Conservation (phyloP, 1,284 basidiomycete species). For the Moesziomyces parantarcticus region DNA sequence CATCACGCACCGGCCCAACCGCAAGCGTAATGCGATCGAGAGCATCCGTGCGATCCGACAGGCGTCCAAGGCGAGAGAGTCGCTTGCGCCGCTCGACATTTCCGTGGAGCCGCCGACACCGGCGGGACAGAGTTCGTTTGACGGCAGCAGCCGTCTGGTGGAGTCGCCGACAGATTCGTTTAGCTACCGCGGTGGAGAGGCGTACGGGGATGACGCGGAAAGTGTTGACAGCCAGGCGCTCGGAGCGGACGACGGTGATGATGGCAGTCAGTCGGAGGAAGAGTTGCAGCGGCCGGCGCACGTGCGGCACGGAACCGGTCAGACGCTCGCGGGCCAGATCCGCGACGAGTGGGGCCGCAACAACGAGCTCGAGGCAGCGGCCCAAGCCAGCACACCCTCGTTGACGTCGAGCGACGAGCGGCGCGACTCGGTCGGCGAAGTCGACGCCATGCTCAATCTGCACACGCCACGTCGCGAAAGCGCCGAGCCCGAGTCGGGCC, state of each 20-base stretch:
- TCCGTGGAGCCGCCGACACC: slow-evolving; percentile 39
- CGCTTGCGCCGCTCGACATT: slow-evolving; percentile 25
- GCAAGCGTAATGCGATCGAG: slow-evolving; percentile 45
- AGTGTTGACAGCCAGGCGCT: slow-evolving; percentile 5
- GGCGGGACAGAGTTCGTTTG: slow-evolving; percentile 6
- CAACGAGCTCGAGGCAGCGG: slow-evolving; percentile 6
- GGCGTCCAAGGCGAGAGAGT: slow-evolving; percentile 17
- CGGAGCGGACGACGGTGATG: slow-evolving; percentile 14
- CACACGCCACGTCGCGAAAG: slow-evolving; percentile 8
- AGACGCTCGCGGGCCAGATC: slow-evolving; percentile 33
- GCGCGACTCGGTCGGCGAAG: slow-evolving; percentile 24
- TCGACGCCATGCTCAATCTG: slow-evolving; percentile 12
- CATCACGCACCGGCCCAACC: slow-evolving; percentile 49
- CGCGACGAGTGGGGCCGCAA: slow-evolving; percentile 29
- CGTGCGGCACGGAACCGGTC: slow-evolving; percentile 14
- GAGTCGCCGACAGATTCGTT: slow-evolving; percentile 38
- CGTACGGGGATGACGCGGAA: slow-evolving; percentile 3
- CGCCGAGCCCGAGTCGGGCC: slow-evolving; percentile 1
- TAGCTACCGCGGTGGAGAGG: slow-evolving; percentile 15
- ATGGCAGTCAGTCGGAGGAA: slow-evolving; percentile 5
- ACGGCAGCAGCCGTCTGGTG: slow-evolving; percentile 17
- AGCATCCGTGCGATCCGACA: slow-evolving; percentile 39
- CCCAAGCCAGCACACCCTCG: not conserved
- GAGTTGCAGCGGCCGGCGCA: slow-evolving; percentile 7
- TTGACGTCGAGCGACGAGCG: slow-evolving; percentile 2